Percentiles rank a stretch among this genome's conserved stretches.
These are phyloP conservation scores for Paxillus ammoniavirescens DNA, from an alignment of 768 basidiomycete genomes.

Conservation along the genomic window DNA sequence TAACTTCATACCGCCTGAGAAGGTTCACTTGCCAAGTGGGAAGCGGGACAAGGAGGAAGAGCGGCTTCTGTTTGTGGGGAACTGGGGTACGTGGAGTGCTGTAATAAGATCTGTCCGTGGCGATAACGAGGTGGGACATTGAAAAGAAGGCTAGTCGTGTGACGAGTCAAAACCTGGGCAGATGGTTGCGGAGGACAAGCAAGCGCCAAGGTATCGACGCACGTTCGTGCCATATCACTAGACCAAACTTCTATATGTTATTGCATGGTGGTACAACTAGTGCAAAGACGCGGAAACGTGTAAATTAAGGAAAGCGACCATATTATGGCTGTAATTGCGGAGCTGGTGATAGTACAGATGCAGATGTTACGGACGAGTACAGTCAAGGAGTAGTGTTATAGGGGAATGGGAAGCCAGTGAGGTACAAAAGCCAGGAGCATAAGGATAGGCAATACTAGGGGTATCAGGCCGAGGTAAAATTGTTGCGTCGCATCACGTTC, in stretches of 20 bases:
- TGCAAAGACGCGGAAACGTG: slow-evolving; percentile 1
- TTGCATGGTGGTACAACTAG: slow-evolving; percentile 17
- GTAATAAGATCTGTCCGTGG: slow-evolving; percentile 4
- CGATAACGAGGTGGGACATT: not conserved
- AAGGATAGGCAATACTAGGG: slow-evolving; percentile 6
- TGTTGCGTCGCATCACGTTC: slow-evolving; percentile 17
- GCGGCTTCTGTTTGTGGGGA: slow-evolving; percentile 33
- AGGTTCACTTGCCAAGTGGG: slow-evolving; percentile 63
- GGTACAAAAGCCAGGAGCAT: slow-evolving; percentile 1
- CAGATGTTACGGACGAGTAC: slow-evolving; percentile 3
- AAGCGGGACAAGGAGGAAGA: slow-evolving; percentile 61
- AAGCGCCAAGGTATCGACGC: not conserved
- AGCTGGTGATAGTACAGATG: slow-evolving; percentile 26
- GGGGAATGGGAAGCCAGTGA: not conserved
- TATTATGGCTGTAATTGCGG: slow-evolving; percentile 13
- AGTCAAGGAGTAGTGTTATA: not conserved
- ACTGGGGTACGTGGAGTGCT: slow-evolving; percentile 19
- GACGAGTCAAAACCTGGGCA: too few species aligned
- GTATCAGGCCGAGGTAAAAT: not conserved
- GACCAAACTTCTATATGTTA: slow-evolving; percentile 19
- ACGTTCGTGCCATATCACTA: slow-evolving; percentile 4
- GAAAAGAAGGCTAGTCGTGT: not conserved
- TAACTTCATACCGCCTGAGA: slow-evolving; percentile 37
- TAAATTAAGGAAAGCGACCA: not conserved
- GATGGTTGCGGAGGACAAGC: not conserved